These are phyloP conservation scores for Puccinia polysora DNA, from an alignment of 1,284 basidiomycete genomes.

Conservation along the genomic window DNA sequence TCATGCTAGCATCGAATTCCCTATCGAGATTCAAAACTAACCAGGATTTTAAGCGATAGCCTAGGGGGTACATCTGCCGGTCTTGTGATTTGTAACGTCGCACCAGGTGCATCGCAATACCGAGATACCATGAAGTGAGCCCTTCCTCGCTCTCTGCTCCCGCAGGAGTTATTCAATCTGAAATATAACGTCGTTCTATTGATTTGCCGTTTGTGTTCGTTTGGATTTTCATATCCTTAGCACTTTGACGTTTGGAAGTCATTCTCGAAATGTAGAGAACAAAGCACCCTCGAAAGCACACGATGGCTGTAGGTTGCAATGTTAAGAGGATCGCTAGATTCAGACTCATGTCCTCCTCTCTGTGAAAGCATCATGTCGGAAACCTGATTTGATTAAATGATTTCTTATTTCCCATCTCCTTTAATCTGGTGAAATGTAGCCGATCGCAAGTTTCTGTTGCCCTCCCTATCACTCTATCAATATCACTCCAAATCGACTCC, in stretches of 20 bases:
- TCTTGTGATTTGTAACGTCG: constrained; percentile 73
- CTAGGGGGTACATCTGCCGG: constrained; percentile 71
- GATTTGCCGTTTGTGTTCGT: background rate
- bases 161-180: too few species aligned
- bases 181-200: background rate
- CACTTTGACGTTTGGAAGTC: constrained; percentile 37
- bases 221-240: background rate
- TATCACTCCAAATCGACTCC: constrained; percentile 1
- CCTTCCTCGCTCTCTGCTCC: background rate
- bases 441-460: constrained; percentile 5
- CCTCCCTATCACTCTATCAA: background rate
- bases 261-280: constrained; percentile 39
- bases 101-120: constrained; percentile 70
- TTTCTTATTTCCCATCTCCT: background rate
- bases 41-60: constrained; percentile 73
- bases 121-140: constrained; percentile 67
- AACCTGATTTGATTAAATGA: too few species aligned
- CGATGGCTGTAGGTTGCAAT: constrained; percentile 5
- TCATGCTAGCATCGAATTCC: constrained; percentile 59
- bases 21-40: constrained; percentile 76
- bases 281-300: background rate
- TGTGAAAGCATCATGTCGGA: too few species aligned
- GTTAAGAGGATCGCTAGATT: too few species aligned
- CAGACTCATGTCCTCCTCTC: too few species aligned
- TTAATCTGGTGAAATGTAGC: background rate